Base-by-base conservation (phyloP, 2,329 filamentous ascomycete genomes). In the Diaporthe batatas region DNA sequence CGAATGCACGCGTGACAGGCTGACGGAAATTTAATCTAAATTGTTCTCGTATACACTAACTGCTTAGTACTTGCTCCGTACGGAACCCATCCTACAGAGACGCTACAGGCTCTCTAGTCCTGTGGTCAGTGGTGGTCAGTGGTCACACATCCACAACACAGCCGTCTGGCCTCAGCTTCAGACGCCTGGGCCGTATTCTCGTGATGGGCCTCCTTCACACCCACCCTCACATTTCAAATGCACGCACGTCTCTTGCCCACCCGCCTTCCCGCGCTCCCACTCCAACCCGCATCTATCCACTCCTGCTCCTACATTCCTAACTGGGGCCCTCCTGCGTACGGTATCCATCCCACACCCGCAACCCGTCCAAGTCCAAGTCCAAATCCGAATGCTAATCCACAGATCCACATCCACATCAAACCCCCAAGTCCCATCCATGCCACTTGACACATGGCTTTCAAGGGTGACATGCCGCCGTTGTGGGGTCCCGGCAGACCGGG, bases 401-500 rank as follows among this genome's bases (percentile, higher is more conserved):
- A 51, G 32, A 23, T 65, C 62, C 59, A 51, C 32, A 51, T 65
- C 47, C 62, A 47, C 44, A 36, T 65, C 29, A 23, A 51, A 39
- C 36, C 62, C 36, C 62, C 44, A 51, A 34, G 29, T 49, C 29
- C 23, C 32, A 65, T 36, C 73, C 70, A 53, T 72, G 73, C 70
- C 51, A 64, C 23, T 67, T 36, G 59, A 51, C 73, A 74, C 73
- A 74, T 74, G 73, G 73, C 73, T 67, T 36, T 62, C 73, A 72
- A 36, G 67, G 68, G 55, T 49, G 55, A 36, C 68, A 70, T 49
- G 54, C 49, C 36, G 53, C 53, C 53, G 53, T 21, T 47, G 29
- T 49, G 36, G 36, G 42, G 39, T 53, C 12, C 49, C 65, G 34
- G 36, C 14, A 7, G 49, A 25, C 68, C 54, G 68, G 54, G 47